Base-by-base conservation (phyloP, 768 basidiomycete genomes). In the Podaxis sp. region DNA sequence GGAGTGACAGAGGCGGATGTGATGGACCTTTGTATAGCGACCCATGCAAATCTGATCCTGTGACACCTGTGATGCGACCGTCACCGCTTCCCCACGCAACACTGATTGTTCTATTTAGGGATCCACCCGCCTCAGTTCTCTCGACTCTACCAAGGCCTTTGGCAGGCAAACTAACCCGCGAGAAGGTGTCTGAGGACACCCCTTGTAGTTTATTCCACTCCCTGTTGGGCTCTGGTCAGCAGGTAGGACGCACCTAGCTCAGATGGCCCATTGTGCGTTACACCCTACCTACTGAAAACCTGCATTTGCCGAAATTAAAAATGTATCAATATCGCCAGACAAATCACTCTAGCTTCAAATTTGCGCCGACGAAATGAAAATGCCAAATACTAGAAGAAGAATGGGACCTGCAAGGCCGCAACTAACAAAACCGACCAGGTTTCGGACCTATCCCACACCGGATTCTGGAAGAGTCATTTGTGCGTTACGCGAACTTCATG, bases 11-110 rank as follows among this genome's bases (percentile, higher is more conserved):
- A 54, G 40, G 59, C n/a, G 62, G 63, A 33, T 38, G 66, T 70
- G 69, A 68, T 68, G 67, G 58, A 68, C 65, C 66, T 64, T 65
- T 67, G 63, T 53, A 49, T 60, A 59, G 55, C 33, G 63, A 54
- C 50, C 13, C 55, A 58, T 53, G 59, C 56, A 66, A 66, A 66
- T 68, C 63, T 62, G 60, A 65, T 54, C 63, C 66, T 67, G 64
- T 67, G 64, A 59, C 61, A 63, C 37, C 61, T 62, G 68, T 69
- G 69, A 66, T 48, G 56, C 55, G 62, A 64, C 63, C 57, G 49
- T 64, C 46, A 54, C 59, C 28, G 33, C 57, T 49, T 67, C 37
- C 40, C 62, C 60, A 55, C 58, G 46, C 60, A 38, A 60, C 30
- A 24, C 30, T 48, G 36, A 52, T 60, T 40, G 36, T 52, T 41